Base-by-base conservation (phyloP, 2,329 filamentous ascomycete genomes). In the Fusarium cyanostomum region DNA sequence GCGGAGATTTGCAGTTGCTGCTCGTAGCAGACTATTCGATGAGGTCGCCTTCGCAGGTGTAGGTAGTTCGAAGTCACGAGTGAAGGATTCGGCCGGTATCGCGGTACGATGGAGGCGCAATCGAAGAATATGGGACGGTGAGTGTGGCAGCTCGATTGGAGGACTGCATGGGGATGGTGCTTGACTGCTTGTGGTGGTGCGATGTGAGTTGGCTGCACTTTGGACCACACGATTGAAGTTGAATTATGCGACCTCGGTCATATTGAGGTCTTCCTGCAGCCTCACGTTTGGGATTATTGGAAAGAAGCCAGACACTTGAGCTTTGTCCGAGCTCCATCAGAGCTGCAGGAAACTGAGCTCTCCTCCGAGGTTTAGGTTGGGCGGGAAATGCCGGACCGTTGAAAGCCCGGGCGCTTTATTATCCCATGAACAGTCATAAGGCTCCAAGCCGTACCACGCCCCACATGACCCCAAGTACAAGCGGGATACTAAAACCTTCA, bases 71-170 rank as follows among this genome's bases (percentile, higher is more conserved):
- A 38, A 12, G 24, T 26, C 37, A 35, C 8, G 8, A 31, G 13
- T 12, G 34, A 34, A 37, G 11, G 13, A 21, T 30, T 18, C n/a
- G 13, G 21, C 16, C 30, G 26, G 11, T 45, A 44, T 45, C 10
- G 28, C 34, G 33, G 28, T 18, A 30, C 13, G 11, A 41, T 34
- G 7, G 2, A 27, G n/a, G 43, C 26, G 26, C 44, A 50, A 38
- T 57, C 21, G 34, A 27, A 31, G n/a, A 56, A 43, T 27, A 28
- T 31, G 26, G 41, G n/a, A 34, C 34, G 30, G 39, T 33, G 42
- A 37, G 49, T 55, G 38, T 52, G 30, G 41, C 39, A 51, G 38
- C 7, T 35, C 31, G 41, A 44, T 62, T 38, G 45, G 45, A 38
- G 34, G 30, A 21, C 18, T 7, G 26, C 18, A 39, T 11, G 2